Percentiles rank a stretch among this genome's conserved stretches.
phyloP scores from a whole-genome alignment of 345 rosid genomes.

The Linum tenue region DNA sequence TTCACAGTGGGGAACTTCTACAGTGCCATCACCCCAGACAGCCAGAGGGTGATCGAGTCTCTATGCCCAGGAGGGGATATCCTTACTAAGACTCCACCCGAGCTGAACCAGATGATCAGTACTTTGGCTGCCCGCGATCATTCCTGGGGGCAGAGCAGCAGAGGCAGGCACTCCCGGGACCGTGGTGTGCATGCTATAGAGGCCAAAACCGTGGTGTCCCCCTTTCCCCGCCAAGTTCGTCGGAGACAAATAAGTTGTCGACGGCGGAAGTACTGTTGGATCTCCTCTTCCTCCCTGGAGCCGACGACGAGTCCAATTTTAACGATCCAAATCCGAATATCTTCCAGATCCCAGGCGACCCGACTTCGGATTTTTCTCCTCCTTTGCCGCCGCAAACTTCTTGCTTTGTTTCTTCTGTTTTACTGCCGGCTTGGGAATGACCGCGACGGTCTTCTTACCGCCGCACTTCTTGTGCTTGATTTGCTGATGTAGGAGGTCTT shows the following conservation, averaged over 20 bases:
- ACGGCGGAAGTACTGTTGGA: background rate
- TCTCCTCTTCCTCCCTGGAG: background rate
- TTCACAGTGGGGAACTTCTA: too few relatives aligned
- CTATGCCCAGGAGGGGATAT: too few relatives aligned
- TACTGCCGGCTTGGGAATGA: background rate
- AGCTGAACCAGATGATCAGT: too few relatives aligned
- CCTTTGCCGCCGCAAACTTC: background rate
- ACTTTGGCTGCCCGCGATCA: too few relatives aligned
- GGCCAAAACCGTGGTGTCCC: too few relatives aligned
- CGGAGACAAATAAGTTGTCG: background rate
- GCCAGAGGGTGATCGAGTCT: too few relatives aligned
- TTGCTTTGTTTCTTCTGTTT: background rate
- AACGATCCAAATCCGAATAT: background rate
- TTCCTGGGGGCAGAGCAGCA: too few relatives aligned
- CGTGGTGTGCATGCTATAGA: too few relatives aligned
- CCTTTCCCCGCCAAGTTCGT: background rate
- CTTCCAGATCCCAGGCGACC: background rate
- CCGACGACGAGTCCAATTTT: background rate
- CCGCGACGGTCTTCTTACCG: background rate
- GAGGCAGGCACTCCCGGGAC: too few relatives aligned
- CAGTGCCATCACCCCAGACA: too few relatives aligned
- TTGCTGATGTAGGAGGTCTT: background rate
- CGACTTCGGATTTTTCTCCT: background rate
- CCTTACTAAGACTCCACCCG: too few relatives aligned
- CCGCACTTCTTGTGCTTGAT: conserved; percentile 1